Evolutionary conservation across 805 yeast species (phyloP).

Genomic region (Nadsonia fulvescens): DNA sequence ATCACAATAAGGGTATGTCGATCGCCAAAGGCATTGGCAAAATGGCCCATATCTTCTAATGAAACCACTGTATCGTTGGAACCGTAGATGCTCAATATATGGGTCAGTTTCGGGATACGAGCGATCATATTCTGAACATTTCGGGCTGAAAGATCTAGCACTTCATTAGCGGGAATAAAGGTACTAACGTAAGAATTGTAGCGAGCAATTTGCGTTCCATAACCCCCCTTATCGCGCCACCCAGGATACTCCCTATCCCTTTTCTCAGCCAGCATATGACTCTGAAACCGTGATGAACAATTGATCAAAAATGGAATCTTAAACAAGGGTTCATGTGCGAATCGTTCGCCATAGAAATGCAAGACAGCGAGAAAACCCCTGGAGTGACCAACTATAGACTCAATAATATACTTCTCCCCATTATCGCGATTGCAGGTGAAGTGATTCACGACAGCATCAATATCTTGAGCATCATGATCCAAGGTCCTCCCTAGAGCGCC

Average conservation of each 20-base stretch:
- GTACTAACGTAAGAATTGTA: constrained; percentile 6
- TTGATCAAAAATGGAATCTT: constrained; percentile 47
- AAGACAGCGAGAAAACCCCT: constrained; percentile 66
- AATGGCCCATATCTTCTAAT: constrained; percentile 37
- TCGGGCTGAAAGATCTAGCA: constrained; percentile 5
- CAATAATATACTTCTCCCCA: constrained; percentile 24
- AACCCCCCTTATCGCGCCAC: constrained; percentile 2
- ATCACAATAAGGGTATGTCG: constrained; percentile 43
- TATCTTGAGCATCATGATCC: constrained; percentile 49
- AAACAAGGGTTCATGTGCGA: background rate
- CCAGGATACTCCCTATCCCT: constrained; percentile 18
- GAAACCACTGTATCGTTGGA: constrained; percentile 50
- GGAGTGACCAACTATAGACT: constrained; percentile 58
- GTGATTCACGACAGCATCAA: constrained; percentile 21
- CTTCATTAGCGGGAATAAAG: constrained; percentile 3
- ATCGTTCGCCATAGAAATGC: constrained; percentile 35
- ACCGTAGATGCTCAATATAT: constrained; percentile 58
- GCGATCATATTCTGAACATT: constrained; percentile 5
- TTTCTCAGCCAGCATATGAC: constrained; percentile 25
- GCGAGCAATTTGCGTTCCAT: constrained; percentile 5
- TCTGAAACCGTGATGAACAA: constrained; percentile 46
- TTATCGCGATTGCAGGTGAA: constrained; percentile 7
- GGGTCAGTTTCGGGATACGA: constrained; percentile 3
- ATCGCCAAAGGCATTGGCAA: constrained; percentile 33
- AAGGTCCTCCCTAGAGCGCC: constrained; percentile 33